Evolutionary conservation across 2,329 filamentous ascomycete species (phyloP).

Genomic region (Madurella fahalii): DNA sequence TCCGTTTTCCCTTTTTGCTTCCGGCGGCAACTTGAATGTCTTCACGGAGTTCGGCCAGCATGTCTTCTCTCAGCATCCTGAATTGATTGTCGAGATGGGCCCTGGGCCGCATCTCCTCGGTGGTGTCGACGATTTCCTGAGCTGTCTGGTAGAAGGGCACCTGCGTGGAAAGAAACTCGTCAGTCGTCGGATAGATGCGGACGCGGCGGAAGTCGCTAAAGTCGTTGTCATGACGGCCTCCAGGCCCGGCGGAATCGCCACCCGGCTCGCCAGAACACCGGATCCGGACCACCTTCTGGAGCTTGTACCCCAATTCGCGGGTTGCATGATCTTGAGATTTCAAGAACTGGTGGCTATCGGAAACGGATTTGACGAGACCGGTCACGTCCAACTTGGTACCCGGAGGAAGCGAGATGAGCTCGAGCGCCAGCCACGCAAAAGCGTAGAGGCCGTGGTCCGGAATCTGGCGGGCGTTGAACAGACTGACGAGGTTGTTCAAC

Average conservation of each 20-base stretch:
- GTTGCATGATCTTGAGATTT: conserved; percentile 28
- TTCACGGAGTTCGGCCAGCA: conserved; percentile 61
- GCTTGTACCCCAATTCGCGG: conserved; percentile 30
- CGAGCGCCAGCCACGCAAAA: conserved; percentile 47
- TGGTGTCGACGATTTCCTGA: conserved; percentile 43
- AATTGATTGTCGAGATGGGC: conserved; percentile 68
- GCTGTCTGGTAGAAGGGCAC: conserved; percentile 53
- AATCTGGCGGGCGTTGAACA: conserved; percentile 31
- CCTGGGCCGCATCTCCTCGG: conserved; percentile 36
- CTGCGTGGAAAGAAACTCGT: conserved; percentile 56
- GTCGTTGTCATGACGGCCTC: conserved; percentile 73
- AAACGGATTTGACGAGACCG: conserved; percentile 22
- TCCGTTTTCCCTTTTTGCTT: conserved; percentile 43
- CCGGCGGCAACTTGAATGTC: conserved; percentile 52
- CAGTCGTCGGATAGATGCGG: conserved; percentile 60
- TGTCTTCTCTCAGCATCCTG: conserved; percentile 66
- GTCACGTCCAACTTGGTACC: conserved; percentile 22
- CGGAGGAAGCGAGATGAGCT: conserved; percentile 41
- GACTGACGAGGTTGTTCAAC: conserved; percentile 46
- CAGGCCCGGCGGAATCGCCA: conserved; percentile 37
- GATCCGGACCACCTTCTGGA: conserved; percentile 37
- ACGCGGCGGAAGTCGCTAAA: conserved; percentile 57
- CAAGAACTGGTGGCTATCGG: conserved; percentile 26
- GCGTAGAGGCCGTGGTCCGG: conserved; percentile 30
- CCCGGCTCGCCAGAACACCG: conserved; percentile 21